phyloP scores from a whole-genome alignment of 208 protist species.

The Trypanosomatidae sp. region DNA sequence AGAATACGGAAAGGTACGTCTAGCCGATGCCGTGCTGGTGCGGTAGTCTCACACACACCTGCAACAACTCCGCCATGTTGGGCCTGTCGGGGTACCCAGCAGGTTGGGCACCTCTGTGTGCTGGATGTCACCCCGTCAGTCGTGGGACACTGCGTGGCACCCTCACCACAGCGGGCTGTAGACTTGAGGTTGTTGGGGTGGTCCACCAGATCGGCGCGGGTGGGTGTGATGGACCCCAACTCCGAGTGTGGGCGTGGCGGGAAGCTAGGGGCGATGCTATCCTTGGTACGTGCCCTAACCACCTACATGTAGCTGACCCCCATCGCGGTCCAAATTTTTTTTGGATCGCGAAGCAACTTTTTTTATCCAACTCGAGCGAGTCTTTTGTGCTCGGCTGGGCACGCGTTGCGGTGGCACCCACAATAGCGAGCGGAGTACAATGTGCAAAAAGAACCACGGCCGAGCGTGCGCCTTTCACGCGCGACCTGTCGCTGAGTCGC shows the following conservation, averaged over 20 bases:
- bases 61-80: constrained; percentile 48
- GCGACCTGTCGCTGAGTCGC: neutral
- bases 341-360: neutral
- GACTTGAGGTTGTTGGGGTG: constrained; percentile 81
- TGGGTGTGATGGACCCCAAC: constrained; percentile 90
- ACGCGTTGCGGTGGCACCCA: constrained; percentile 55
- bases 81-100: constrained; percentile 28
- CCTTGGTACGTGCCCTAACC: neutral
- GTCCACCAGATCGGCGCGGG: constrained; percentile 68
- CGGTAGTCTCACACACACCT: constrained; percentile 94
- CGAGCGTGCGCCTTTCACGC: neutral
- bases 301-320: neutral
- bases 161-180: constrained; percentile 63
- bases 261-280: constrained; percentile 29
- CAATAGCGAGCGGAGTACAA: constrained; percentile 65
- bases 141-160: constrained; percentile 93
- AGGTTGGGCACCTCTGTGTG: constrained; percentile 82
- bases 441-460: constrained; percentile 13
- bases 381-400: constrained; percentile 27
- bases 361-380: neutral
- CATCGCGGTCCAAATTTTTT: neutral
- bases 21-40: constrained; percentile 68
- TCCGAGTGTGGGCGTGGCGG: constrained; percentile 23
- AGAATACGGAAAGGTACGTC: constrained; percentile 74
- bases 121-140: constrained; percentile 83